phyloP scores from a whole-genome alignment of 495 filamentous ascomycete species.

The Astrothelium macrocarpum region DNA sequence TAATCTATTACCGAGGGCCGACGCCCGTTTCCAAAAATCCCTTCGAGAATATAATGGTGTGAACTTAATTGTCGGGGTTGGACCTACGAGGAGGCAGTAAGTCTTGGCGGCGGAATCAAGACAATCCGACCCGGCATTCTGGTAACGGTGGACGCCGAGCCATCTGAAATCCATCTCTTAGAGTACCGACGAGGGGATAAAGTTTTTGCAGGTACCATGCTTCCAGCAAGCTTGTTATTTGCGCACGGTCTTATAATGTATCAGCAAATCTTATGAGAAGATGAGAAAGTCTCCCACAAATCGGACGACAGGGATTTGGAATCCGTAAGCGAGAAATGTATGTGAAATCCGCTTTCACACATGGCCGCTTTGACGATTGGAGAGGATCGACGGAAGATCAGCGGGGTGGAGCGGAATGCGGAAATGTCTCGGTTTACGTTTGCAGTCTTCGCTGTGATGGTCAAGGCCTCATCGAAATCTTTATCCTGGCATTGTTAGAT shows the following conservation, averaged over 20 bases:
- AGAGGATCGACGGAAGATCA: not conserved
- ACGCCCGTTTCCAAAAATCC: not conserved
- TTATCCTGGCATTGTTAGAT: too few relatives aligned
- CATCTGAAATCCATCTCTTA: not conserved
- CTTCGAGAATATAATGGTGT: too few relatives aligned
- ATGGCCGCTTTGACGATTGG: not conserved
- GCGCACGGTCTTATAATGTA: not conserved
- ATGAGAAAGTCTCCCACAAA: not conserved
- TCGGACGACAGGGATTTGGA: not conserved
- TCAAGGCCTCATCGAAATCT: not conserved
- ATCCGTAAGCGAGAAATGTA: not conserved
- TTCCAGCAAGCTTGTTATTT: not conserved
- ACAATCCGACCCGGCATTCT: not conserved
- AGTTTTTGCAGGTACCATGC: not conserved
- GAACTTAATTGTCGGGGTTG: not conserved
- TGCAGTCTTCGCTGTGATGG: not conserved
- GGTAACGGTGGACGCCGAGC: not conserved
- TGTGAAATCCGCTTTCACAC: not conserved
- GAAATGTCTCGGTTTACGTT: not conserved
- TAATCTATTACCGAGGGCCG: not conserved
- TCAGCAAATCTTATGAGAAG: not conserved
- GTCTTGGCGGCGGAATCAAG: not conserved
- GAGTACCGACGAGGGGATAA: not conserved
- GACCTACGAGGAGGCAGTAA: too few relatives aligned
- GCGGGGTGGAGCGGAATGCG: constrained; percentile 2